These are phyloP conservation scores for Russula olivacea DNA, from an alignment of 768 basidiomycete genomes.

Conservation along the genomic window DNA sequence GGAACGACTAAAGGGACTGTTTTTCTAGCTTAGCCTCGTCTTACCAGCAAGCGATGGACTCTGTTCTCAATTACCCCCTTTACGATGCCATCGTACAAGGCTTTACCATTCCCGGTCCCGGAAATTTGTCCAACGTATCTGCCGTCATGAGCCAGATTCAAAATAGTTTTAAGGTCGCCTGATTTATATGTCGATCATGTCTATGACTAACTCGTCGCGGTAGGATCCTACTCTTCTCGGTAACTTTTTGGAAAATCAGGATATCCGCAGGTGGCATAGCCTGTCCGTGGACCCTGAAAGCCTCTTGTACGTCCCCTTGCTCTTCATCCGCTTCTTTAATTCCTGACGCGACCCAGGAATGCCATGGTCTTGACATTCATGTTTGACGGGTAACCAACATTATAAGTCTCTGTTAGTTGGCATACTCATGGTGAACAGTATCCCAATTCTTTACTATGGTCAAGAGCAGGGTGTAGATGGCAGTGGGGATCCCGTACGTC, in stretches of 20 bases:
- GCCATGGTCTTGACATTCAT: slow-evolving; percentile 71
- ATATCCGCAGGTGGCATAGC: slow-evolving; percentile 69
- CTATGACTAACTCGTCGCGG: neutral
- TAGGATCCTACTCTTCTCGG: slow-evolving; percentile 46
- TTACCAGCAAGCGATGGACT: slow-evolving; percentile 61
- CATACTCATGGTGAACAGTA: slow-evolving; percentile 32
- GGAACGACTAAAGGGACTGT: slow-evolving; percentile 23
- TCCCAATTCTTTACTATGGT: slow-evolving; percentile 78
- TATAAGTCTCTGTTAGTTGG: neutral
- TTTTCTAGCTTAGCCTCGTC: slow-evolving; percentile 44
- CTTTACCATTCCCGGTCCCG: slow-evolving; percentile 64
- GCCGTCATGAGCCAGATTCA: slow-evolving; percentile 50
- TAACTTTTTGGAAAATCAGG: slow-evolving; percentile 78
- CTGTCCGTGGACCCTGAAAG: slow-evolving; percentile 65
- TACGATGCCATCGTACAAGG: slow-evolving; percentile 57
- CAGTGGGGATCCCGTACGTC: slow-evolving; percentile 54
- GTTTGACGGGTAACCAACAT: slow-evolving; percentile 50
- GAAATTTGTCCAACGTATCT: slow-evolving; percentile 53
- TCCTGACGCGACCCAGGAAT: slow-evolving; percentile 42
- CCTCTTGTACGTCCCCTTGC: slow-evolving; percentile 44
- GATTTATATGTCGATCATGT: too few species aligned
- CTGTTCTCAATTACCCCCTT: slow-evolving; percentile 67
- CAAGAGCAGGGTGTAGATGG: slow-evolving; percentile 72
- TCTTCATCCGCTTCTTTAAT: neutral
- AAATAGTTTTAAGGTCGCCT: slow-evolving; percentile 42